These are phyloP conservation scores for Neonectria hederae DNA, from an alignment of 2,329 filamentous ascomycete species.

Conservation along the genomic window DNA sequence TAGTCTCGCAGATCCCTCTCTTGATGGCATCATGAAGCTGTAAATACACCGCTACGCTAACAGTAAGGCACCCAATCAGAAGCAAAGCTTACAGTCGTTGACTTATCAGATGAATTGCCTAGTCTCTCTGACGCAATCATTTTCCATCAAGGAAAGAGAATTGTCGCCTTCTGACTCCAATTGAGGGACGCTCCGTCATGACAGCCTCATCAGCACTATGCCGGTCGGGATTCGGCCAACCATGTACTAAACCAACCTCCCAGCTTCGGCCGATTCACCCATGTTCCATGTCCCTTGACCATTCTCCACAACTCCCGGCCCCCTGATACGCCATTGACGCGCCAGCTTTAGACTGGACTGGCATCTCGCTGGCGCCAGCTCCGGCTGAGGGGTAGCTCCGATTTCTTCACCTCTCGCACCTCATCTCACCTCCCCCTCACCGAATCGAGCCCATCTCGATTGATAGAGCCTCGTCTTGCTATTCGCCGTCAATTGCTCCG, in stretches of 20 bases:
- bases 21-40: no score
- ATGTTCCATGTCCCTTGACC: not conserved
- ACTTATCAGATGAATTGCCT: no score
- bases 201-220: not conserved
- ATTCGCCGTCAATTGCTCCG: not conserved
- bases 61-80: no score
- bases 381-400: constrained; percentile 16
- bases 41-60: no score
- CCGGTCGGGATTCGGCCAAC: not conserved
- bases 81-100: no score
- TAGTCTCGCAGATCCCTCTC: no score
- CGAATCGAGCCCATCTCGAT: not conserved
- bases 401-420: not conserved
- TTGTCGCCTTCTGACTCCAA: not conserved
- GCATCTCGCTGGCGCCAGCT: not conserved
- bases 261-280: not conserved
- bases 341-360: constrained; percentile 4
- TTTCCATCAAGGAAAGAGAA: not conserved
- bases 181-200: not conserved
- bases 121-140: no score
- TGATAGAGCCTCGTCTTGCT: not conserved
- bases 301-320: constrained; percentile 21
- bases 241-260: not conserved
- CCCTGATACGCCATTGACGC: constrained; percentile 11
- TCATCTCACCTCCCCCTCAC: not conserved